These are phyloP conservation scores for Aspergillus ibericus DNA, from an alignment of 2,329 filamentous ascomycete genomes.

Conservation along the genomic window DNA sequence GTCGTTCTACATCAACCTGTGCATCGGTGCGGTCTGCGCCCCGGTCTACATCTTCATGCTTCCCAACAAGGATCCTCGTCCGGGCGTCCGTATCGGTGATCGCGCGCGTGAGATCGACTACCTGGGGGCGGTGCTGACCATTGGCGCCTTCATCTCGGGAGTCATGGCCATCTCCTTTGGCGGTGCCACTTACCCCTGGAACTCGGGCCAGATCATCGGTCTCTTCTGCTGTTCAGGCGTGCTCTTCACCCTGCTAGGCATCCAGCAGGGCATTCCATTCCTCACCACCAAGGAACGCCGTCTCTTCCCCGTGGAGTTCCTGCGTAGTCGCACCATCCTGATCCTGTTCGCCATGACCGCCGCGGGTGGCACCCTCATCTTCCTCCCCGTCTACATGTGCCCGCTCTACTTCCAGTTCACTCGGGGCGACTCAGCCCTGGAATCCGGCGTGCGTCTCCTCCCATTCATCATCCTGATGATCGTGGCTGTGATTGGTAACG, in stretches of 20 bases:
- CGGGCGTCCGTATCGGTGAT: slow-evolving; percentile 22
- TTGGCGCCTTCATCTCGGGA: slow-evolving; percentile 40
- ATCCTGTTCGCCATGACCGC: slow-evolving; percentile 1
- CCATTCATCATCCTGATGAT: slow-evolving; percentile 26
- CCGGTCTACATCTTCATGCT: slow-evolving; percentile 50
- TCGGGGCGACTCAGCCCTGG: slow-evolving; percentile 38
- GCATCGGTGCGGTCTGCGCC: slow-evolving; percentile 45
- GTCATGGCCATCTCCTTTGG: slow-evolving; percentile 55
- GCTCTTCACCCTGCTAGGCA: slow-evolving; percentile 44
- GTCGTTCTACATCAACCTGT: slow-evolving; percentile 60
- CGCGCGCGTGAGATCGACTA: slow-evolving; percentile 37
- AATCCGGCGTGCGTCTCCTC: slow-evolving; percentile 31
- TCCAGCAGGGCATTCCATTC: slow-evolving; percentile 48
- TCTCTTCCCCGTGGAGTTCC: slow-evolving; percentile 52
- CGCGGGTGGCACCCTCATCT: background rate
- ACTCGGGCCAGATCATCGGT: slow-evolving; percentile 27
- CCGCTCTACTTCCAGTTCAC: slow-evolving; percentile 57
- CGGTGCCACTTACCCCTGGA: slow-evolving; percentile 52
- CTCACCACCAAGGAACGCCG: slow-evolving; percentile 47
- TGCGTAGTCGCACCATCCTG: background rate
- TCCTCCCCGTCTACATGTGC: background rate
- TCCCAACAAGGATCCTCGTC: slow-evolving; percentile 26
- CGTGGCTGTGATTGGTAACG: slow-evolving; percentile 21
- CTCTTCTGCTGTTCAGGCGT: slow-evolving; percentile 40
- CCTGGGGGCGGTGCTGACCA: slow-evolving; percentile 47